Evolutionary conservation across 805 yeast genomes (phyloP), one percentile per base, ranked within the genome.

Genomic region (Starmerella vaccinii): DNA sequence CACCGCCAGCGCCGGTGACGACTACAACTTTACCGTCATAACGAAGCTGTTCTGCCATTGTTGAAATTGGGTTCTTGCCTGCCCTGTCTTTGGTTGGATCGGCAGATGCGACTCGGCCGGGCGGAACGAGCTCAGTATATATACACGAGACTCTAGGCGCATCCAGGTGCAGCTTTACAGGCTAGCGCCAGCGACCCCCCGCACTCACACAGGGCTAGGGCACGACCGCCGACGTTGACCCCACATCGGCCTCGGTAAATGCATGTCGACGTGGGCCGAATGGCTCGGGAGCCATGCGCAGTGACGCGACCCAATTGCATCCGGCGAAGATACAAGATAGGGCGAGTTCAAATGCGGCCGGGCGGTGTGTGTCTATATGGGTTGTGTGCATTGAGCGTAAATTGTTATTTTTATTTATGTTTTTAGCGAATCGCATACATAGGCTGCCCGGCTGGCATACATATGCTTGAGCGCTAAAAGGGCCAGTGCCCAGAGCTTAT

Each of bases 1-100:
- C 98, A 59, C 97, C 97, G 57, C 98, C 98, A 44, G 97, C 92
- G 30, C 98, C 98, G 46, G 97, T 90, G 65, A 90, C 80, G 51
- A 90, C 80, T 30, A 90, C 97, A 40, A 90, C 97, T 66, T 84
- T 82, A 60, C 81, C 87, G 61, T 85, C 82, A 63, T 82, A 86
- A 33, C 72, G 63, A 23, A 81, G 64, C 13, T 55, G 21, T 12
- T 56, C 54, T 19, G 52, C 40, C 59, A 56, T 58, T 21, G 39
- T 32, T 23, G 35, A 16, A 19, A 30, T 30, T 24, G 23, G 16
- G 22, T 24, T 16, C 32, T 16, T 9, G 32, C 9, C 27, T 8
- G 27, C 27, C 27, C n/a, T 38, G 6, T 22, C 12, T 38, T 38
- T 16, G 21, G 15, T 10, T 35, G 10, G 16, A 38, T 38, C 41